Conservation (phyloP, 768 basidiomycete genomes). For the Boletus subparvulus region DNA sequence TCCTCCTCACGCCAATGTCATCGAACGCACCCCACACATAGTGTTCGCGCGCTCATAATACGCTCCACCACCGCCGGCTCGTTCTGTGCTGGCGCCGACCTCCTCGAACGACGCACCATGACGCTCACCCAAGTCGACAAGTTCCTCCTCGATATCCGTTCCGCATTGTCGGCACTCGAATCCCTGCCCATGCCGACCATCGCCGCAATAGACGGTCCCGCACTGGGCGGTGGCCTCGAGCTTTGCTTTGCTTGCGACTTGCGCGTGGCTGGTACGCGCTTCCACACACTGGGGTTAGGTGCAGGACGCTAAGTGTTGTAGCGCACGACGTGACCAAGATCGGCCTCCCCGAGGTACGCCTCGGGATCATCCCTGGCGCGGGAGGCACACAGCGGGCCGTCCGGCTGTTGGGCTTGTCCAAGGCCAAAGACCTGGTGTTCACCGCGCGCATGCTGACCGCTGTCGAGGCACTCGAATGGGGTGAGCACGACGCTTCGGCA, state of each 20-base stretch:
- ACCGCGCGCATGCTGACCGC: slow-evolving; percentile 72
- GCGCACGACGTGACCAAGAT: slow-evolving; percentile 75
- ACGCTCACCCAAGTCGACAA: slow-evolving; percentile 64
- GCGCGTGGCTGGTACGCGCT: slow-evolving; percentile 75
- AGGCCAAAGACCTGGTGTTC: slow-evolving; percentile 85
- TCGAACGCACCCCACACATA: slow-evolving; percentile 25
- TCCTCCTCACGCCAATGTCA: neutral
- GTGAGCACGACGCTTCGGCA: slow-evolving; percentile 36
- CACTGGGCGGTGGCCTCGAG: slow-evolving; percentile 91
- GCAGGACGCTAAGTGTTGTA: slow-evolving; percentile 24
- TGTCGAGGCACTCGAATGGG: slow-evolving; percentile 66
- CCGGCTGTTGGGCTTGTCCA: slow-evolving; percentile 72
- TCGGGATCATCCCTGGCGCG: slow-evolving; percentile 89
- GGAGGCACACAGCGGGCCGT: slow-evolving; percentile 86
- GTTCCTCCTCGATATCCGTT: slow-evolving; percentile 76
- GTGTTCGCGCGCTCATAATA: slow-evolving; percentile 79
- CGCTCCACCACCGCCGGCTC: slow-evolving; percentile 72
- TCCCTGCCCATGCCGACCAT: slow-evolving; percentile 84
- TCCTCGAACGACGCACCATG: slow-evolving; percentile 85
- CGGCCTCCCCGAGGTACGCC: slow-evolving; percentile 75
- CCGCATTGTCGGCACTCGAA: slow-evolving; percentile 74
- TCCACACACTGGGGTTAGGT: neutral
- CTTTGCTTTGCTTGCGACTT: slow-evolving; percentile 87
- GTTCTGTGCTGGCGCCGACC: slow-evolving; percentile 93
- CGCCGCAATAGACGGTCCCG: slow-evolving; percentile 90